phyloP scores from a whole-genome alignment of 1,284 basidiomycete genomes.

The Papiliotrema laurentii region DNA sequence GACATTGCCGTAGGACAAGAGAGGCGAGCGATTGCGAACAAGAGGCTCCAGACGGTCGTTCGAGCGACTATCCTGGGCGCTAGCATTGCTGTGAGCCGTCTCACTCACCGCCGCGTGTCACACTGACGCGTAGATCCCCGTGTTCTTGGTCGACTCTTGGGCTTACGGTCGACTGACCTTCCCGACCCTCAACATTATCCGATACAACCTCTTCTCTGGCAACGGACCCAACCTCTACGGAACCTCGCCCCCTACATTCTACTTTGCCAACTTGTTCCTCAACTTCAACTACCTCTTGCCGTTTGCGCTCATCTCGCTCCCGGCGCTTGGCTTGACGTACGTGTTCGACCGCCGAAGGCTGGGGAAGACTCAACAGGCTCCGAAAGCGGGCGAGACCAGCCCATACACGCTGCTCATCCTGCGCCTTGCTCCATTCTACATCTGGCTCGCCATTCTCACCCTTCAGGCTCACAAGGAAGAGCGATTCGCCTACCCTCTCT shows the following conservation, averaged over 20 bases:
- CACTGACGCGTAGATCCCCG: slow-evolving; percentile 60
- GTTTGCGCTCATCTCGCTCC: slow-evolving; percentile 74
- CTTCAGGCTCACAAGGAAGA: slow-evolving; percentile 94
- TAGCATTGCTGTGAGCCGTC: slow-evolving; percentile 61
- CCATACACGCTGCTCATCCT: slow-evolving; percentile 71
- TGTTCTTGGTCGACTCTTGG: slow-evolving; percentile 73
- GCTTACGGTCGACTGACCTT: slow-evolving; percentile 77
- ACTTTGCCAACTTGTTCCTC: slow-evolving; percentile 77
- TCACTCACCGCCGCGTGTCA: background rate
- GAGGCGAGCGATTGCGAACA: slow-evolving; percentile 55
- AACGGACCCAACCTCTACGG: slow-evolving; percentile 85
- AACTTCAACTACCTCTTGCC: slow-evolving; percentile 88
- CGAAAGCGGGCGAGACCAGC: slow-evolving; percentile 60
- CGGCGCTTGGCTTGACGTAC: slow-evolving; percentile 72
- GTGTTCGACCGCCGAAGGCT: slow-evolving; percentile 71
- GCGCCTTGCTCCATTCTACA: slow-evolving; percentile 76
- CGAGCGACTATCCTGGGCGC: slow-evolving; percentile 58
- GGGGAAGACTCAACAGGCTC: slow-evolving; percentile 57
- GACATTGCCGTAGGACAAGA: slow-evolving; percentile 61
- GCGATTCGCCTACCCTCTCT: slow-evolving; percentile 93
- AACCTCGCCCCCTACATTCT: slow-evolving; percentile 79
- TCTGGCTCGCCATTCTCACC: slow-evolving; percentile 79
- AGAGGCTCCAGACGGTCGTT: slow-evolving; percentile 62
- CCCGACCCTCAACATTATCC: slow-evolving; percentile 88
- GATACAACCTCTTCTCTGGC: slow-evolving; percentile 79